A percentile compares a stretch with the other conserved stretches of the same genome.
Conservation (phyloP, 2,329 filamentous ascomycete genomes). For the Acephala macrosclerotiorum region DNA sequence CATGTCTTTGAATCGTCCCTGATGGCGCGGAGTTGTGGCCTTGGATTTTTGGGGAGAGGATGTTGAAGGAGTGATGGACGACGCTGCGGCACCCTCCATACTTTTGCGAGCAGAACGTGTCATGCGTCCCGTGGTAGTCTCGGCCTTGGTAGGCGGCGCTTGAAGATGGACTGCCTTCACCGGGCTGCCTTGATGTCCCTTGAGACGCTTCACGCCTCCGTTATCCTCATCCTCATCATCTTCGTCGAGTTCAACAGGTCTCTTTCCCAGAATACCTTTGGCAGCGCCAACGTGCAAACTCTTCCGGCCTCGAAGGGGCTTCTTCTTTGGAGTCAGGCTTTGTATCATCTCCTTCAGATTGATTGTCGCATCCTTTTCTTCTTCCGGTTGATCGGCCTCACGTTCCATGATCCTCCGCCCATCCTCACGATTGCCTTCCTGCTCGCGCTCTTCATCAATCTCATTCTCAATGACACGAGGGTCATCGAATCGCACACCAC, state of each 20-base stretch:
- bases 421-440: slow-evolving; percentile 68
- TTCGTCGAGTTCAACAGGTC: slow-evolving; percentile 73
- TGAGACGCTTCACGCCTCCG: slow-evolving; percentile 72
- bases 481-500: slow-evolving; percentile 72
- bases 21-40: slow-evolving; percentile 63
- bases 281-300: slow-evolving; percentile 80
- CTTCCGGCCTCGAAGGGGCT: slow-evolving; percentile 70
- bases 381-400: slow-evolving; percentile 55
- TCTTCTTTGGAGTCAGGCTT: slow-evolving; percentile 78
- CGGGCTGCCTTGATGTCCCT: slow-evolving; percentile 75
- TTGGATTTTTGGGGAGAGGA: slow-evolving; percentile 57
- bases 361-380: slow-evolving; percentile 68
- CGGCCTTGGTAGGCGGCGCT: slow-evolving; percentile 71
- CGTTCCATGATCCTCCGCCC: slow-evolving; percentile 62
- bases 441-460: slow-evolving; percentile 65
- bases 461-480: slow-evolving; percentile 68
- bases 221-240: slow-evolving; percentile 66
- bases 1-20: slow-evolving; percentile 62
- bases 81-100: slow-evolving; percentile 49
- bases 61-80: slow-evolving; percentile 51
- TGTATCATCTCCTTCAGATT: slow-evolving; percentile 81
- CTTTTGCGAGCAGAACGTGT: slow-evolving; percentile 58
- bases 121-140: slow-evolving; percentile 67
- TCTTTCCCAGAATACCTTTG: slow-evolving; percentile 75
- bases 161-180: slow-evolving; percentile 78